A percentile compares a stretch with the other conserved stretches of the same genome.
phyloP scores from a whole-genome alignment of 257 asterid genomes.

The Gentiana macrophylla region DNA sequence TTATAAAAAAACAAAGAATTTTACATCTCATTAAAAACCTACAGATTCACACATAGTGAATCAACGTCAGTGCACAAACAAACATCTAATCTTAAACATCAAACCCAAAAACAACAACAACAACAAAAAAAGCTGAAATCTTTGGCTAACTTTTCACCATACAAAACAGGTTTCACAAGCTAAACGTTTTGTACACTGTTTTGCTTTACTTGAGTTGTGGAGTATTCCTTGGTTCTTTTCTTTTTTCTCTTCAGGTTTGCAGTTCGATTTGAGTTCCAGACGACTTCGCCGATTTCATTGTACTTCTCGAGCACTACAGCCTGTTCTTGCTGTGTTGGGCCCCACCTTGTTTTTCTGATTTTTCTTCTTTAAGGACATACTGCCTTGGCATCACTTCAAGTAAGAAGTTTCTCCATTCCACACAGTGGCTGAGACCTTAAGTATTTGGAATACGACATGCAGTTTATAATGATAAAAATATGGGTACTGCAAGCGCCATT shows the following conservation, averaged over 20 bases:
- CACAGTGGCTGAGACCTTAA: constrained; percentile 74
- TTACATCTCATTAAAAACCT: not conserved
- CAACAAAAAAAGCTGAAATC: no score
- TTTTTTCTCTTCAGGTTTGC: constrained; percentile 9
- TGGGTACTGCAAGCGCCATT: constrained; percentile 76
- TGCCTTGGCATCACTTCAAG: constrained; percentile 97
- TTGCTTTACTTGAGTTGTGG: no score
- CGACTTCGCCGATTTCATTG: constrained; percentile 6
- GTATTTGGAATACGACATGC: constrained; percentile 62
- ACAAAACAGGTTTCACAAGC: no score
- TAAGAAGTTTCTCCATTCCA: constrained; percentile 92
- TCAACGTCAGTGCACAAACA: no score
- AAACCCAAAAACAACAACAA: no score
- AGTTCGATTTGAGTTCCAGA: constrained; percentile 26
- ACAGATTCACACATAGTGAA: no score
- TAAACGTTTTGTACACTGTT: no score
- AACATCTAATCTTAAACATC: no score
- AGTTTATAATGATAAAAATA: constrained; percentile 74
- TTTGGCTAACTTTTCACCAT: no score
- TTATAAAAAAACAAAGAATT: not conserved
- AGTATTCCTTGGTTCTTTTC: no score
- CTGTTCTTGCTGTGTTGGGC: constrained; percentile 13
- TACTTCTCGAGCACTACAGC: not conserved
- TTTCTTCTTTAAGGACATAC: constrained; percentile 70
- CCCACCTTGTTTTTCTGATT: constrained; percentile 42